Evolutionary conservation across 2,329 filamentous ascomycete genomes (phyloP).

Genomic region (Colletotrichum cordylinicola): DNA sequence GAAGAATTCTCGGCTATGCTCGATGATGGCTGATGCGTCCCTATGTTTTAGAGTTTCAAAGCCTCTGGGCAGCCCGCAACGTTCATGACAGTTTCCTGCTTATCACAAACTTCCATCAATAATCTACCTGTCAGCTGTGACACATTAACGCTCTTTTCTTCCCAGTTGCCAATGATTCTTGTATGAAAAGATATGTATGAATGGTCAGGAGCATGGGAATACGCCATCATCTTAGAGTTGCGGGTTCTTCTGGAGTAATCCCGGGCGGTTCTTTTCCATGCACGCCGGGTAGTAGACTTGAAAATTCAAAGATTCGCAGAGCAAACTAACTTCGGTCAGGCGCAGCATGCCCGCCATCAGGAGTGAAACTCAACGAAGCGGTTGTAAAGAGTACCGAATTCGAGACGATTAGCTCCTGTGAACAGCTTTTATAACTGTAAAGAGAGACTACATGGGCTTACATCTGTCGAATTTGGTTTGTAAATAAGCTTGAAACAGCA

Average conservation of each 20-base stretch:
- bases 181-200: too few relatives aligned
- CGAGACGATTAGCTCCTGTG: neutral
- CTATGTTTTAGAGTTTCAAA: neutral
- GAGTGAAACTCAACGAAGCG: neutral
- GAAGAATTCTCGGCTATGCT: neutral
- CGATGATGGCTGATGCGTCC: neutral
- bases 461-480: neutral
- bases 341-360: neutral
- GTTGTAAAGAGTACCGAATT: neutral
- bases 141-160: neutral
- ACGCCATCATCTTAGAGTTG: too few relatives aligned
- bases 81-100: neutral
- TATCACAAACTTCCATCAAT: neutral
- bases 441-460: neutral
- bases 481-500: neutral
- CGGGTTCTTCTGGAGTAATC: too few relatives aligned
- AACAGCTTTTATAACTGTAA: neutral
- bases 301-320: too few relatives aligned
- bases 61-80: neutral
- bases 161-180: too few relatives aligned
- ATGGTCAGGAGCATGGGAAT: too few relatives aligned
- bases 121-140: neutral
- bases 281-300: too few relatives aligned
- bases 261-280: too few relatives aligned
- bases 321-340: neutral